phyloP scores from a whole-genome alignment of 306 rosid species.

The Rosa rugosa region DNA sequence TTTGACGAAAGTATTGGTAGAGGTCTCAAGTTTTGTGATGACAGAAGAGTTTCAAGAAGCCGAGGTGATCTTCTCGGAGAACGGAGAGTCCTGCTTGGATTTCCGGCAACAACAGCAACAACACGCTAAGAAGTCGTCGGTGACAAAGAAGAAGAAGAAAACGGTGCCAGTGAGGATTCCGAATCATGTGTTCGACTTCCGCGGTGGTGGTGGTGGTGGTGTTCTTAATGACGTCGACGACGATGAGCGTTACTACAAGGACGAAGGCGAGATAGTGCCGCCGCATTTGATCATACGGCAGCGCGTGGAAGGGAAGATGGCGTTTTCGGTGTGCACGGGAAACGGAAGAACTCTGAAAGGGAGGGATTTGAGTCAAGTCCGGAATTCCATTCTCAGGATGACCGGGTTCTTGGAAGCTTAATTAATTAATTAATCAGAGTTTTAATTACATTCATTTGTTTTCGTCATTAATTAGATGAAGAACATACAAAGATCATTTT shows the following conservation, averaged over 20 bases:
- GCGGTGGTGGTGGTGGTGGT: background rate
- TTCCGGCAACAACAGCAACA: background rate
- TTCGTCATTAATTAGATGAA: background rate
- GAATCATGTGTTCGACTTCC: conserved; percentile 5
- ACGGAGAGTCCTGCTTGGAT: background rate
- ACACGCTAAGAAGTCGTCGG: background rate
- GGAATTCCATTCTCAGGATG: conserved; percentile 83
- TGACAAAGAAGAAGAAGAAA: conserved; percentile 17
- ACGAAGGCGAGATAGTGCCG: conserved; percentile 55
- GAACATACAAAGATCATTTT: background rate
- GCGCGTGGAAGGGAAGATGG: conserved; percentile 68
- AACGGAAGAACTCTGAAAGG: conserved; percentile 90
- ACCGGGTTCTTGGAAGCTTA: conserved; percentile 83
- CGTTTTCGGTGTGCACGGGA: conserved; percentile 68
- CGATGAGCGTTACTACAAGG: conserved; percentile 24
- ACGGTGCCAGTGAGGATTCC: conserved; percentile 69
- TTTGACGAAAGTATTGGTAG: background rate
- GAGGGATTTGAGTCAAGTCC: conserved; percentile 74
- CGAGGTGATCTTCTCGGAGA: conserved; percentile 62
- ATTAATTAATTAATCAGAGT: background rate
- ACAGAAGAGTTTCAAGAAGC: conserved; percentile 68
- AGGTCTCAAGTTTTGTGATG: conserved; percentile 14
- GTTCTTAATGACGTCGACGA: conserved; percentile 9
- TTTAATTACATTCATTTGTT: background rate
- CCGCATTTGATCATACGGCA: conserved; percentile 69